Conservation (phyloP, 805 yeast species). For the Yamadazyma nakazawae region DNA sequence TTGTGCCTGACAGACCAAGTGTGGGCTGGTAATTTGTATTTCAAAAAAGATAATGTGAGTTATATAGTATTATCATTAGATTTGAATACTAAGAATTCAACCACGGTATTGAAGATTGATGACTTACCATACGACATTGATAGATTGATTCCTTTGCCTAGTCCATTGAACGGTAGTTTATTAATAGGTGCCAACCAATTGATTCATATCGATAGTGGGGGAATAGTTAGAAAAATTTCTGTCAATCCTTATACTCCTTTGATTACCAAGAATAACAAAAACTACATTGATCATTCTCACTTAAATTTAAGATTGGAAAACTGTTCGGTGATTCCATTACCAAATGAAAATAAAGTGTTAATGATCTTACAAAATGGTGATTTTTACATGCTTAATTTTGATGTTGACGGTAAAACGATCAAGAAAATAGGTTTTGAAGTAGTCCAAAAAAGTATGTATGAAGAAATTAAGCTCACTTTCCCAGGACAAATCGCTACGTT, state of each 20-base stretch:
- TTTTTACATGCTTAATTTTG: constrained; percentile 33
- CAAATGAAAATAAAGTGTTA: constrained; percentile 34
- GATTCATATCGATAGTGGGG: constrained; percentile 76
- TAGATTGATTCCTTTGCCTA: constrained; percentile 56
- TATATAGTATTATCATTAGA: constrained; percentile 70
- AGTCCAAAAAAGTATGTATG: constrained; percentile 23
- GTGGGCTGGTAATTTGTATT: constrained; percentile 75
- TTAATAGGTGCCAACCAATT: constrained; percentile 73
- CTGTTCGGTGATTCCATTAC: constrained; percentile 35
- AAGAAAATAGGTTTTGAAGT: constrained; percentile 30
- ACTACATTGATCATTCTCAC: constrained; percentile 44
- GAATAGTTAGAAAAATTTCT: constrained; percentile 59
- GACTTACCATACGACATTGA: constrained; percentile 74
- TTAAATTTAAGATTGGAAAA: constrained; percentile 57
- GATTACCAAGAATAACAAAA: constrained; percentile 33
- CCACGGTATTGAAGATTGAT: constrained; percentile 62
- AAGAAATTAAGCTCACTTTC: constrained; percentile 32
- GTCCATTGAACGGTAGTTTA: constrained; percentile 68
- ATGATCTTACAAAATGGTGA: constrained; percentile 31
- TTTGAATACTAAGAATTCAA: constrained; percentile 51
- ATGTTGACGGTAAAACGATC: constrained; percentile 42
- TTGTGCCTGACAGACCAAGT: constrained; percentile 53
- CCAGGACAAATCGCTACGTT: constrained; percentile 43
- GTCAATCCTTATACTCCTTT: constrained; percentile 52
- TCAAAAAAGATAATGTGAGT: constrained; percentile 58